These are phyloP conservation scores for Akanthomyces uredinophilus DNA, from an alignment of 2,329 filamentous ascomycete species.

Conservation along the genomic window DNA sequence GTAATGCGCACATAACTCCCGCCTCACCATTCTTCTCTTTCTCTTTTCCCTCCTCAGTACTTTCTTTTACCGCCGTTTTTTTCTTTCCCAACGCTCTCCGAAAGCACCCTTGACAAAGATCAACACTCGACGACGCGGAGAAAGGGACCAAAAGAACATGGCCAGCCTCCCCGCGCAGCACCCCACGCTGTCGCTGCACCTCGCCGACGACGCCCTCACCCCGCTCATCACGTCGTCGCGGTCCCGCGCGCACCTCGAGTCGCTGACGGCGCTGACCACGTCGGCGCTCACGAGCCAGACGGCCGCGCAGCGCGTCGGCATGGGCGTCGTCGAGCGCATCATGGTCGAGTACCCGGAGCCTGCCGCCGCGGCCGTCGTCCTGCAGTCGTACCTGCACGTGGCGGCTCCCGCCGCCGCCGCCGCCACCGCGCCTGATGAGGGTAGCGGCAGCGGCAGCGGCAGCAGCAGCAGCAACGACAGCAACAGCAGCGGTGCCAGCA, in stretches of 20 bases:
- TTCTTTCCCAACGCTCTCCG: neutral
- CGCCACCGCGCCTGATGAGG: neutral
- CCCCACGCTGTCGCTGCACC: conserved; percentile 49
- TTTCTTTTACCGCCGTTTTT: neutral
- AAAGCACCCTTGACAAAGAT: too few relatives aligned
- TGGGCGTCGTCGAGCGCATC: conserved; percentile 51
- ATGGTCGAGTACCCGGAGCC: conserved; percentile 51
- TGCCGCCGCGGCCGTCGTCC: conserved; percentile 31
- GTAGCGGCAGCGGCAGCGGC: too few relatives aligned
- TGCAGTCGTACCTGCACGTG: conserved; percentile 43
- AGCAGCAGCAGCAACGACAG: neutral
- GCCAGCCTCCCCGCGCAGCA: conserved; percentile 41
- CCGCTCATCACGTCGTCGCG: conserved; percentile 52
- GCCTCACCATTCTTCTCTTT: neutral
- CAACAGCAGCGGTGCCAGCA: neutral
- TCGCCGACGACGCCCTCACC: conserved; percentile 52
- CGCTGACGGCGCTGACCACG: conserved; percentile 48
- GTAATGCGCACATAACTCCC: too few relatives aligned
- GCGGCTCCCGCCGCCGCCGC: conserved; percentile 18
- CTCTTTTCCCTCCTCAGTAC: neutral
- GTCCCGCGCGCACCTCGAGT: conserved; percentile 38
- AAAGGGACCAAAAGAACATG: too few relatives aligned
- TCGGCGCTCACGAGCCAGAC: conserved; percentile 50
- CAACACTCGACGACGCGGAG: too few relatives aligned
- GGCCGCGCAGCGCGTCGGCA: conserved; percentile 46